Base-by-base conservation (phyloP, 495 filamentous ascomycete genomes). In the Xylaria curta region DNA sequence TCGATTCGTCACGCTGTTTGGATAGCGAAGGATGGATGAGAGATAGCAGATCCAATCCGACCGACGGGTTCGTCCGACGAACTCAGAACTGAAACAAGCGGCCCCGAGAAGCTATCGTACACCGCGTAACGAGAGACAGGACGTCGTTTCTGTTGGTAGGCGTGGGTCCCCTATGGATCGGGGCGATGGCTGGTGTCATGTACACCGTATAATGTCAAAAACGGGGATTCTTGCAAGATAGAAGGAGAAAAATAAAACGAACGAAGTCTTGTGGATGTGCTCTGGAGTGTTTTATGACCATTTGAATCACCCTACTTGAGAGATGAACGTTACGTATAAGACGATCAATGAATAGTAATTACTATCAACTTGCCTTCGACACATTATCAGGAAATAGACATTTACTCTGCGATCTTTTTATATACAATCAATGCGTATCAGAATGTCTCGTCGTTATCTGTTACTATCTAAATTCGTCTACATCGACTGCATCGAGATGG, bases 181-280 rank as follows among this genome's bases (percentile, higher is more conserved):
- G 47, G 24, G n/a, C 38, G 44, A 53, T 44, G 40, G 38, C 24
- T 42, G 15, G 26, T 31, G 53, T 26, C 49, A 53, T 36, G 64
- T 61, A 54, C 21, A 15, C 21, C 21, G 12, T 33, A 31, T 44
- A 26, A 66, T 7, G 26, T 54, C 21, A 67, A 67, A 31, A 67
- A 67, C 15, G 28, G 65, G n/a, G 65, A 9, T 42, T 67, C 38
- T 40, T 67, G 65, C n/a, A 42, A 36, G 49, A 51, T 3, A 51
- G 63, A 31, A 21, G 15, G 3, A 53, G n/a, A 21, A 36, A 67
- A 49, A 56, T 26, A 28, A 46, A 19, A 42, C 13, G 0, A 19
- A 42, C 13, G 0, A 62, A 51, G 19, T 2, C 17, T n/a, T 47
- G 17, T 40, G 15, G 24, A 17, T 56, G 8, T 54, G 28, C 15